Evolutionary conservation across 768 basidiomycete genomes (phyloP).

Genomic region (Cystofilobasidium bisporidii): DNA sequence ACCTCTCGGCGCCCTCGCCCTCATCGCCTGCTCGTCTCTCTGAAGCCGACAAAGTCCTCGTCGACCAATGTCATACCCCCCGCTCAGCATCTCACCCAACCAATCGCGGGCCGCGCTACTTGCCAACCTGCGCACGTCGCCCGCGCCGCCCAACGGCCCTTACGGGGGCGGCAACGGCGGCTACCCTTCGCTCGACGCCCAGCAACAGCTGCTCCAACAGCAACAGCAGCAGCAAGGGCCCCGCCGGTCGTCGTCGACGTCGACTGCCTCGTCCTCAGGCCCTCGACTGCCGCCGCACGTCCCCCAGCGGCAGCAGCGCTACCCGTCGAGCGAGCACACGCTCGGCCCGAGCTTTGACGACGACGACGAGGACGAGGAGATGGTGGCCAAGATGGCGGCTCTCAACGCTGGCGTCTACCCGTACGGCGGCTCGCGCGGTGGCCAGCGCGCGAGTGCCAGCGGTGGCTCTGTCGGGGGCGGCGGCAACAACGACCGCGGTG

Average conservation of each 20-base stretch:
- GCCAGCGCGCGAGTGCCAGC: background rate
- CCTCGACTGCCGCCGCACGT: constrained; percentile 20
- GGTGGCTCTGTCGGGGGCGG: background rate
- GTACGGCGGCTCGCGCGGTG: background rate
- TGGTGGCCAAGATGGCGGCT: constrained; percentile 29
- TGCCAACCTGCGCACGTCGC: constrained; percentile 17
- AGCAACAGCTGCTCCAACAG: too few species aligned
- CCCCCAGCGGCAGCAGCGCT: constrained; percentile 23
- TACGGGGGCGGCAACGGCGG: background rate
- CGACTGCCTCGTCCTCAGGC: background rate
- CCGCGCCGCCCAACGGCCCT: background rate
- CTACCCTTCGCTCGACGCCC: too few species aligned
- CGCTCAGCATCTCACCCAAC: background rate
- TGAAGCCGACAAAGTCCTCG: too few species aligned
- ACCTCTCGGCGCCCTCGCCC: too few species aligned
- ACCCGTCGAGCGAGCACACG: constrained; percentile 27
- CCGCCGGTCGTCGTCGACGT: background rate
- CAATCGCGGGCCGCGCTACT: constrained; percentile 6
- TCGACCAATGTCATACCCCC: constrained; percentile 13
- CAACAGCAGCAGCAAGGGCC: background rate
- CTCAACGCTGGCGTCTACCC: constrained; percentile 20
- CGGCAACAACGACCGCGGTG: background rate
- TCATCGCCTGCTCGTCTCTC: too few species aligned
- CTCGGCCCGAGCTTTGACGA: constrained; percentile 28
- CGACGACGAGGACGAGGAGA: constrained; percentile 29